phyloP scores from a whole-genome alignment of 2,329 filamentous ascomycete genomes.

The Ascochyta fabae region DNA sequence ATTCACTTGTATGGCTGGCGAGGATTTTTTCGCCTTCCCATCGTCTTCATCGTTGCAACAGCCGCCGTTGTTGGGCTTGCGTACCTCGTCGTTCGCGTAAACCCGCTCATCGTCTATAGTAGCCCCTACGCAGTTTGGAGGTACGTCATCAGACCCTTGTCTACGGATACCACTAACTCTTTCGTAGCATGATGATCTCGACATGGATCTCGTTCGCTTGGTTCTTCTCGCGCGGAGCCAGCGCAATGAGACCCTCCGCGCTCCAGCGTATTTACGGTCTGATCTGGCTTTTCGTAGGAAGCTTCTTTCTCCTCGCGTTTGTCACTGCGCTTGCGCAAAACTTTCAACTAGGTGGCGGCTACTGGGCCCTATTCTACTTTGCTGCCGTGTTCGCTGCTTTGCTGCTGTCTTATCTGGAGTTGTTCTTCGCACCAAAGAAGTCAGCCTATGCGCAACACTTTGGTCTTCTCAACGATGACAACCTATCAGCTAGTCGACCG shows the following conservation, averaged over 20 bases:
- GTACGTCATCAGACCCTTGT: constrained; percentile 27
- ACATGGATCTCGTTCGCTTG: constrained; percentile 82
- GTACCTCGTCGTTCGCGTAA: constrained; percentile 79
- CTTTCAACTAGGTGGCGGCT: constrained; percentile 74
- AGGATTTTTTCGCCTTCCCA: constrained; percentile 83
- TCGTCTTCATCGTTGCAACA: constrained; percentile 73
- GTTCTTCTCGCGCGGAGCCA: constrained; percentile 80
- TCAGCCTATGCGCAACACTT: constrained; percentile 69
- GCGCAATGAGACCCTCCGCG: constrained; percentile 82
- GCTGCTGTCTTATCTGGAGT: constrained; percentile 77
- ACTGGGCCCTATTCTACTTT: constrained; percentile 82
- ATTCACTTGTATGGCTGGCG: constrained; percentile 76
- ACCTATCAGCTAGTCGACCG: constrained; percentile 44
- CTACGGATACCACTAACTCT: constrained; percentile 2
- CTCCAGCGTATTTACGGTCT: constrained; percentile 81
- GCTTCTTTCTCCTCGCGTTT: constrained; percentile 75
- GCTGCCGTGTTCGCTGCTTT: constrained; percentile 76
- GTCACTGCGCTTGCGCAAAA: constrained; percentile 79
- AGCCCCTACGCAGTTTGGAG: constrained; percentile 84
- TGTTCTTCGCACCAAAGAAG: constrained; percentile 76
- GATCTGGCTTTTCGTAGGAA: constrained; percentile 81
- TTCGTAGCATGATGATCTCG: constrained; percentile 74
- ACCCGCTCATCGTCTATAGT: constrained; percentile 90
- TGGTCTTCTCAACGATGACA: constrained; percentile 32
- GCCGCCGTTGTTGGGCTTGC: constrained; percentile 74